Base-by-base conservation (phyloP, 208 protist genomes). In the Acanthamoeba culbertsoni region DNA sequence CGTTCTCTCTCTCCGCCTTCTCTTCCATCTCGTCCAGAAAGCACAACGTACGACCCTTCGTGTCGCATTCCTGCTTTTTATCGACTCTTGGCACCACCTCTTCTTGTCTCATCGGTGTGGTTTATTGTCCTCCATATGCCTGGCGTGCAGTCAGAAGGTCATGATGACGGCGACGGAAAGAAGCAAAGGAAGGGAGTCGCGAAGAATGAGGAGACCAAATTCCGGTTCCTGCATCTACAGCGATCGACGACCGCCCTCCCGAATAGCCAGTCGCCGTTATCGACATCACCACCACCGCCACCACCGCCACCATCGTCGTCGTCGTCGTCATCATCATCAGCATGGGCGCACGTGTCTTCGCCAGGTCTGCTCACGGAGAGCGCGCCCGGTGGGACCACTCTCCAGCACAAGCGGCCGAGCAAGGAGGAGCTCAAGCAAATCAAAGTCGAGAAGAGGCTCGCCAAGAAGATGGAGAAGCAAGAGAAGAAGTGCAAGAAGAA, bases 181-280 rank as follows among this genome's bases (percentile, higher is more conserved):
- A 79, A 79, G 71, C 33, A 43, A 14, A 79, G 43, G 55, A 63
- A 63, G 55, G 55, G 12, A 14, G 55, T 14, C 55, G 31, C 5
- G 55, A n/a, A n/a, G 23, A n/a, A 63, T n/a, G 55, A 71, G 71
- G 71, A 79, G 26, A 14, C 28, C 40, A 20, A 28, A 42, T 79
- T 79, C 37, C 71, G 71, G 26, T 79, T 79, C 71, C 71, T 79
- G 6, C 71, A 79, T 42, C 71, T 79, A 18, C 71, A 79, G 71
- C 71, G 71, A 33, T 79, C 71, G 35, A 8, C 23, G 40, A 79
- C 26, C 71, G 43, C 23, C 71, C 40, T 4, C 23, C 31, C 40
- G 40, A 33, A 0, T 43, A 18, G 23, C 18, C 71, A 14, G 20
- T 42, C 12, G 71, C 40, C 42, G 16, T 10, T 33, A n/a, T 35